These are phyloP conservation scores for Ophiostoma pallidulum DNA, from an alignment of 2,329 filamentous ascomycete genomes.

Conservation along the genomic window DNA sequence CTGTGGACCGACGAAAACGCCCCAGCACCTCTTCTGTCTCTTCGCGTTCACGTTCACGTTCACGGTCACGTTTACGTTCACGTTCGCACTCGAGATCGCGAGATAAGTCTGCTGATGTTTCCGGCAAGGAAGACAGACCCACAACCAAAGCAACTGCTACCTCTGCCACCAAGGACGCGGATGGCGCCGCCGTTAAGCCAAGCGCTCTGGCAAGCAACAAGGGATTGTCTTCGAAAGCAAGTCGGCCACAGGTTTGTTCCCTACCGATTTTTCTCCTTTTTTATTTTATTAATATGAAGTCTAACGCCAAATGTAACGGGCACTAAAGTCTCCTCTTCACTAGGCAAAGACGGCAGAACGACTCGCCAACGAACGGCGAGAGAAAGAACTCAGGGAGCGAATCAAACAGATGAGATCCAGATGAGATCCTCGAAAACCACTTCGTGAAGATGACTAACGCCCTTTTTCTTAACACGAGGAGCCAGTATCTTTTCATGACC, in stretches of 20 bases:
- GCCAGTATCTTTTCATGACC: neutral
- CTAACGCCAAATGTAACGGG: neutral
- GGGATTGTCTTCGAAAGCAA: constrained; percentile 10
- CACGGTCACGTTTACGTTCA: constrained; percentile 21
- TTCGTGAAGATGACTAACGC: constrained; percentile 37
- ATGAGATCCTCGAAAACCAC: constrained; percentile 42
- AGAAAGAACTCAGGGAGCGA: constrained; percentile 42
- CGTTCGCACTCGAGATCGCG: constrained; percentile 32
- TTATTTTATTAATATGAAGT: neutral
- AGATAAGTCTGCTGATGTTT: constrained; percentile 50
- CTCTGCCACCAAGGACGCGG: constrained; percentile 1
- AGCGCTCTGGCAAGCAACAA: neutral
- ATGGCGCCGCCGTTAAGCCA: neutral
- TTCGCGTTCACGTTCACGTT: constrained; percentile 28
- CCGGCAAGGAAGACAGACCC: constrained; percentile 36
- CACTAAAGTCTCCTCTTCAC: constrained; percentile 17
- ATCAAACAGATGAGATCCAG: constrained; percentile 49
- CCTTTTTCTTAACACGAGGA: neutral
- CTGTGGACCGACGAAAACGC: constrained; percentile 26
- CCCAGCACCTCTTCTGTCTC: constrained; percentile 44
- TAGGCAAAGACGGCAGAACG: constrained; percentile 29
- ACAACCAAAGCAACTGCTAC: constrained; percentile 19
- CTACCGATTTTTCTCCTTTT: neutral
- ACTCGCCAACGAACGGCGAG: constrained; percentile 36
- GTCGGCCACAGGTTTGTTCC: constrained; percentile 23